Evolutionary conservation across 2,329 filamentous ascomycete genomes (phyloP), one percentile per base, ranked within the genome.

Genomic region (Paramyrothecium roridum): DNA sequence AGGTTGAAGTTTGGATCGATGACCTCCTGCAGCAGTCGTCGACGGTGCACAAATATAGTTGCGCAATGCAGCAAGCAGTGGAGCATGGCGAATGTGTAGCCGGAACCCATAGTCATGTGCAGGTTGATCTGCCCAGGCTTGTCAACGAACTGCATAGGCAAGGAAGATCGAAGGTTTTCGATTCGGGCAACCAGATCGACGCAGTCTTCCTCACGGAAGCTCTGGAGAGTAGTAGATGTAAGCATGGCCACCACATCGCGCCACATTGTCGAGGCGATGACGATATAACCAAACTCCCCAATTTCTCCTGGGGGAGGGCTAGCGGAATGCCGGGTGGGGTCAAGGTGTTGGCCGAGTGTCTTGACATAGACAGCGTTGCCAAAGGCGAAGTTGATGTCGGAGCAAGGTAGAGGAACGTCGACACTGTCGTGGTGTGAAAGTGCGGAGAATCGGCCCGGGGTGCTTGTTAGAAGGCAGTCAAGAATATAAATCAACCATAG

Each of bases 51-150:
- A 66, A 86, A 85, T 59, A 85, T 81, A 26, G 80, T 82, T 11
- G 82, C 80, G 62, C 81, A 85, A 65, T 85, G 82, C 20, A 86
- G 73, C 21, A 86, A 76, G 55, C 80, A 84, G 67, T 86, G 83
- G 52, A 86, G 76, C 80, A 86, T 83, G 58, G 83, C 82, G 64
- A 83, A 86, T 0, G 81, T 85, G 62, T 81, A 83, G 54, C 83
- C 83, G 48, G 82, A 84, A 37, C 83, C 83, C 83, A 85, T 85
- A 20, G 83, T 85, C 64, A 86, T 84, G 67, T 86, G 83, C 6
- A 85, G 72, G 63, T 79, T 82, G 65, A 85, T 82, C 69, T 86
- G 82, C 43, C 80, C 80, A 0, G 81, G 79, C 69, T 85, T 85
- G 63, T 86, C 83, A 58, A 82, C 75, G 55, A 83, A 84, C 67